These are phyloP conservation scores for Neoboletus magnificus DNA, from an alignment of 768 basidiomycete species.

Conservation along the genomic window DNA sequence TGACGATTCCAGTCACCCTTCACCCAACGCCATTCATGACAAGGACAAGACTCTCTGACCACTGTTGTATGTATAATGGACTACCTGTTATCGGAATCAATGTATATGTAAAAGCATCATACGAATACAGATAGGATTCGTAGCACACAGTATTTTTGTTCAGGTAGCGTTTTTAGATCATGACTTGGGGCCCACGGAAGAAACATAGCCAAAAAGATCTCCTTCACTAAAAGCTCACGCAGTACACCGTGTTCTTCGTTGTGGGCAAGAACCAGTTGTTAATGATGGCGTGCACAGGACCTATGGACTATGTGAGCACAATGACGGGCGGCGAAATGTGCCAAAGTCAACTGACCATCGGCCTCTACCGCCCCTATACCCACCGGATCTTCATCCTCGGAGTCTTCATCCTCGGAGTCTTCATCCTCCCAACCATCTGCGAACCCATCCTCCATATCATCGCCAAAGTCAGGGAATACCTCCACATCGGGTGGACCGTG, in stretches of 20 bases:
- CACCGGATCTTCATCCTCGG: constrained; percentile 9
- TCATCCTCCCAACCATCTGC: constrained; percentile 16
- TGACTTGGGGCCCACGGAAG: neutral
- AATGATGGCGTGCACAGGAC: constrained; percentile 10
- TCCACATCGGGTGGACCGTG: constrained; percentile 1
- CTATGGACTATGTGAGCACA: constrained; percentile 11
- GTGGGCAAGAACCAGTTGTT: constrained; percentile 22
- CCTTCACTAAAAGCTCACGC: constrained; percentile 21
- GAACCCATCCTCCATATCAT: constrained; percentile 10
- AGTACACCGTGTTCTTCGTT: constrained; percentile 23
- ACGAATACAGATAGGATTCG: neutral
- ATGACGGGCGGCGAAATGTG: neutral
- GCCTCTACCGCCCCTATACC: constrained; percentile 3
- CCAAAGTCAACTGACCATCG: constrained; percentile 6
- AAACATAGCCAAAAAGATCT: neutral
- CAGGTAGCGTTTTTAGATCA: neutral
- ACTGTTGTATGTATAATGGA: neutral
- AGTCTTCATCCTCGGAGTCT: constrained; percentile 11
- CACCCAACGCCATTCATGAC: neutral
- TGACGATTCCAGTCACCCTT: neutral
- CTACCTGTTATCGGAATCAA: neutral
- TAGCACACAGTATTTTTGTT: neutral
- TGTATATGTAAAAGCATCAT: neutral
- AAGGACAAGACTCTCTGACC: neutral
- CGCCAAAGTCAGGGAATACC: neutral